Conservation (phyloP, 176 grass and related monocot genomes). For the Tillandsia leiboldiana region DNA sequence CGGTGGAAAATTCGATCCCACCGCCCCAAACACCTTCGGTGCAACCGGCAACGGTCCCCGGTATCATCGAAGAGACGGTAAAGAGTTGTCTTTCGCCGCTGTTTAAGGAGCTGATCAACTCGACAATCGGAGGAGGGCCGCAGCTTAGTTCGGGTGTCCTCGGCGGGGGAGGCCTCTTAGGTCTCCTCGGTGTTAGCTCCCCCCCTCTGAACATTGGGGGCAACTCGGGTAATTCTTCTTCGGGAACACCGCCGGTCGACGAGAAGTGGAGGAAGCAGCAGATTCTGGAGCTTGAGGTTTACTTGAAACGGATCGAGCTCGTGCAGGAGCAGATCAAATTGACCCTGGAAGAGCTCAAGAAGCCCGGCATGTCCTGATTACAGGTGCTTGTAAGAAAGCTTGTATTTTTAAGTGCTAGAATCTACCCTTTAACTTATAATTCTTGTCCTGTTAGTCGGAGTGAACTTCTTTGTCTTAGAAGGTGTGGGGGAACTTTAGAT, state of each 20-base stretch:
- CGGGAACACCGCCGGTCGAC: conserved; percentile 7
- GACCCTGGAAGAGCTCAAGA: conserved; percentile 52
- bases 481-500: not conserved
- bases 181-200: conserved; percentile 9
- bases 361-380: conserved; percentile 25
- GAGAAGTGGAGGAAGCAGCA: conserved; percentile 79
- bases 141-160: conserved; percentile 24
- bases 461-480: not conserved
- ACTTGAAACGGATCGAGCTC: conserved; percentile 70
- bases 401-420: not conserved
- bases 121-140: conserved; percentile 18
- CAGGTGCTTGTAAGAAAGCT: conserved; percentile 9
- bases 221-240: conserved; percentile 2
- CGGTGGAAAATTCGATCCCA: conserved; percentile 27
- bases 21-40: not conserved
- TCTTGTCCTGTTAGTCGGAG: conserved; percentile 5
- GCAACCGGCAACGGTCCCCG: conserved; percentile 6
- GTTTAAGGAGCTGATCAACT: conserved; percentile 65
- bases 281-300: conserved; percentile 82
- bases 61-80: conserved; percentile 44
- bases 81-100: conserved; percentile 50
- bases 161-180: conserved; percentile 21
- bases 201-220: not conserved
- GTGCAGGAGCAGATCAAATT: conserved; percentile 47
- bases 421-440: conserved; percentile 2